Base-by-base conservation (phyloP, 2,329 filamentous ascomycete genomes). In the Alternaria brassicae region DNA sequence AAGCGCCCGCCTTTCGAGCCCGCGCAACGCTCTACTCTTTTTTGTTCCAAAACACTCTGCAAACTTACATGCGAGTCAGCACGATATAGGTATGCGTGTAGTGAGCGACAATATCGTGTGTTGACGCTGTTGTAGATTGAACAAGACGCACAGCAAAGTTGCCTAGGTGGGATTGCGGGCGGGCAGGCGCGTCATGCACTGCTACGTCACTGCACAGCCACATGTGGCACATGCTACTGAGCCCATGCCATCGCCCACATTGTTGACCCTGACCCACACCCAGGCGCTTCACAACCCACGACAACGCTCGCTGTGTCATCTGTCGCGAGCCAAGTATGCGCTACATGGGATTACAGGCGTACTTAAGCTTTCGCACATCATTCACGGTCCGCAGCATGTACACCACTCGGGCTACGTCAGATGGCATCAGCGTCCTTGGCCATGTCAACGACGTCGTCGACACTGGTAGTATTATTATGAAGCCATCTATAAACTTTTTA, bases 171-270 rank as follows among this genome's bases (percentile, higher is more conserved):
- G 39, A 39, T 28, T 48, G 34, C 45, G 34, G 45, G 44, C 50
- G 19, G 45, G 44, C 50, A 25, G 47, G 52, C 52, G 56, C 56
- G 60, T 62, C 61, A 58, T 58, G 50, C 51, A 44, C 52, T 53
- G 30, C 37, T 55, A 50, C 60, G 59, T 53, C 59, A 71, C 60
- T 15, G 56, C 62, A 54, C 60, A 47, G 39, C 48, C 48, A 39
- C 30, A 8, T 2, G 19, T 52, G 32, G 23, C 40, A 17, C 30
- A 34, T 13, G n/a, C n/a, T n/a, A n/a, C n/a, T n/a, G n/a, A n/a
- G n/a, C n/a, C n/a, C n/a, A n/a, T n/a, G n/a, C n/a, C n/a, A 13
- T 32, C 0, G 10, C 30, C 12, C 30, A 6, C 0, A 0, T 13
- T n/a, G 13, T 15, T 0, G 10, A 15, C 30, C n/a, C n/a, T n/a